These are phyloP conservation scores for Penicillium arizonense DNA, from an alignment of 495 filamentous ascomycete species.

Conservation along the genomic window DNA sequence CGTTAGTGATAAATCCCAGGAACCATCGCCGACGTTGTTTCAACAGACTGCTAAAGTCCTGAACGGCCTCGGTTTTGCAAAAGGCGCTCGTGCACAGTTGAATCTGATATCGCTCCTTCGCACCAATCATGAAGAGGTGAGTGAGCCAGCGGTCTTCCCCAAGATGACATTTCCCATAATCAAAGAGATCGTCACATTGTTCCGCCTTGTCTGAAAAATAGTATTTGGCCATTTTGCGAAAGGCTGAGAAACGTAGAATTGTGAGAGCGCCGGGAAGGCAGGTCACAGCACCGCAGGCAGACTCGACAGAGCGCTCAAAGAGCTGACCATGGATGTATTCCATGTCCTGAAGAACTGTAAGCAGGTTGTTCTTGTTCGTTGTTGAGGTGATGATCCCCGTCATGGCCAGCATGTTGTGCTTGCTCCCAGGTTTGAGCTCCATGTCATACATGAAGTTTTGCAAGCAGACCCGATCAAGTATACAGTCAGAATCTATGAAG, in stretches of 20 bases:
- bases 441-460: slow-evolving; percentile 99
- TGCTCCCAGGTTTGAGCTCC: slow-evolving; percentile 94
- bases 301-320: slow-evolving; percentile 95
- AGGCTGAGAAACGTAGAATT: slow-evolving; percentile 93
- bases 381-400: slow-evolving; percentile 97
- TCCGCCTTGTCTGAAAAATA: slow-evolving; percentile 98
- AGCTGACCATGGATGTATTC: slow-evolving; percentile 98
- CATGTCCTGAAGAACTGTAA: slow-evolving; percentile 95
- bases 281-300: slow-evolving; percentile 90
- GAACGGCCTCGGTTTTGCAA: slow-evolving; percentile 97
- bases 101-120: slow-evolving; percentile 89
- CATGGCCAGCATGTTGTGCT: slow-evolving; percentile 95
- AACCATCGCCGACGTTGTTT: slow-evolving; percentile 98
- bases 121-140: slow-evolving; percentile 98
- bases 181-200: slow-evolving; percentile 93
- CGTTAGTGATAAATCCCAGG: slow-evolving; percentile 96
- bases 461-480: slow-evolving; percentile 86
- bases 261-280: slow-evolving; percentile 94
- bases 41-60: slow-evolving; percentile 79
- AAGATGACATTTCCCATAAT: slow-evolving; percentile 92
- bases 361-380: slow-evolving; percentile 80
- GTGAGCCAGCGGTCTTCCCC: slow-evolving; percentile 98
- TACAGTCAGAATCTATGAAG: slow-evolving; percentile 98
- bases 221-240: slow-evolving; percentile 96
- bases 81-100: slow-evolving; percentile 97